These are phyloP conservation scores for Triticum monococcum DNA, from an alignment of 176 grass and related monocot genomes.

Conservation along the genomic window DNA sequence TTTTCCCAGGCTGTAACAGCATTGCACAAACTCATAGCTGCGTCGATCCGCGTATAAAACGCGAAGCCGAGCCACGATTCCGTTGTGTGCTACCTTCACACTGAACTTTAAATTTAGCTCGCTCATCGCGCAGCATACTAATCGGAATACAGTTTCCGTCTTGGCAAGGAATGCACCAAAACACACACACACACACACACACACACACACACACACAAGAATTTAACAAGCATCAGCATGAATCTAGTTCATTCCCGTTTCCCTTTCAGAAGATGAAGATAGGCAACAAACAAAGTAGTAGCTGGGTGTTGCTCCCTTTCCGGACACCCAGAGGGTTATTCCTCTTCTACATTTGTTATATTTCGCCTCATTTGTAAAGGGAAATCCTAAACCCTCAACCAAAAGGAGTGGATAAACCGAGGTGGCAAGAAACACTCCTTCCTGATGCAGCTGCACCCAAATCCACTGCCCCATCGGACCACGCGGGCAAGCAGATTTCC, in stretches of 20 bases:
- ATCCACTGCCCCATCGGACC: constrained; percentile 8
- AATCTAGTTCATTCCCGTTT: background rate
- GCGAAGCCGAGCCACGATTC: background rate
- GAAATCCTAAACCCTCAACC: background rate
- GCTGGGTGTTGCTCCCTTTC: background rate
- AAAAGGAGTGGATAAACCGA: background rate
- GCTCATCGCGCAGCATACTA: background rate
- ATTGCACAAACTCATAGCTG: background rate
- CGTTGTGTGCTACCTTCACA: background rate
- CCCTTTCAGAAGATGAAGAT: background rate
- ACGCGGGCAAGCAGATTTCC: background rate
- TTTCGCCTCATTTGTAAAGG: background rate
- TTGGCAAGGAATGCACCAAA: background rate
- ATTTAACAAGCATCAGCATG: background rate
- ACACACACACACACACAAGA: background rate
- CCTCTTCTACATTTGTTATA: background rate
- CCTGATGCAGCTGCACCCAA: background rate
- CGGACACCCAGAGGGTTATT: background rate
- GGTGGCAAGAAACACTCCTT: background rate
- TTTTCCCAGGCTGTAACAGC: background rate
- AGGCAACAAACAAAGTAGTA: background rate
- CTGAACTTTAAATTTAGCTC: background rate
- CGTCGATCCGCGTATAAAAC: background rate
- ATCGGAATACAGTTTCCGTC: background rate
- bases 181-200: background rate